Evolutionary conservation across 1,284 basidiomycete species (phyloP).

Genomic region (Pseudozyma sp.): DNA sequence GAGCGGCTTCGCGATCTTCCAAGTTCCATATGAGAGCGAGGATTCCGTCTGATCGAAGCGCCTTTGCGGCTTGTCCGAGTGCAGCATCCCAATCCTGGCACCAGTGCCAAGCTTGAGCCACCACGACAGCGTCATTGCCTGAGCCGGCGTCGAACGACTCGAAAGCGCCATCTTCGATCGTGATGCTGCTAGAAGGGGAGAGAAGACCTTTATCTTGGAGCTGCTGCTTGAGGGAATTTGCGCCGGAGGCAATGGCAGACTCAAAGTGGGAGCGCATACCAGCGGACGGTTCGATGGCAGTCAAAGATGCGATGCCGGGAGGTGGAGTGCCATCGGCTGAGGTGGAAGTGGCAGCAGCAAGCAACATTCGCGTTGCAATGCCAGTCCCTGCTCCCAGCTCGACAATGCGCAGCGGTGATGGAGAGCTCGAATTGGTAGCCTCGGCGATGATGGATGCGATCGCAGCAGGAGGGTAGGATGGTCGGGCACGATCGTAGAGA

Average conservation of each 20-base stretch:
- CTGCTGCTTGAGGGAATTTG: conserved; percentile 21
- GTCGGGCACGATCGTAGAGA: conserved; percentile 58
- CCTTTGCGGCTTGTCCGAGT: conserved; percentile 39
- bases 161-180: conserved; percentile 55
- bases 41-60: conserved; percentile 50
- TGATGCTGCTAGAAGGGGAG: conserved; percentile 29
- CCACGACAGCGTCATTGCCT: conserved; percentile 55
- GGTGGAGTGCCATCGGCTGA: conserved; percentile 32
- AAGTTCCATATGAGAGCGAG: conserved; percentile 66
- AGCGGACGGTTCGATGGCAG: conserved; percentile 53
- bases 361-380: conserved; percentile 59
- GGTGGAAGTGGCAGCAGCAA: conserved; percentile 37
- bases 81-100: conserved; percentile 55
- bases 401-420: conserved; percentile 49
- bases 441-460: conserved; percentile 49
- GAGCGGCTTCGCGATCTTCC: conserved; percentile 61
- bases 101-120: conserved; percentile 66
- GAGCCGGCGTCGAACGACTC: conserved; percentile 50
- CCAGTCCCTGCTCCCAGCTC: conserved; percentile 65
- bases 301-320: conserved; percentile 36
- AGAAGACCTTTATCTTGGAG: conserved; percentile 45
- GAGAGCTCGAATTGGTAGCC: conserved; percentile 22
- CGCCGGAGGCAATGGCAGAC: conserved; percentile 27
- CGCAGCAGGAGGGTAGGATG: conserved; percentile 47
- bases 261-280: conserved; percentile 60